Conservation (phyloP, 2,329 filamentous ascomycete genomes). For the Leptodontidium sp. region DNA sequence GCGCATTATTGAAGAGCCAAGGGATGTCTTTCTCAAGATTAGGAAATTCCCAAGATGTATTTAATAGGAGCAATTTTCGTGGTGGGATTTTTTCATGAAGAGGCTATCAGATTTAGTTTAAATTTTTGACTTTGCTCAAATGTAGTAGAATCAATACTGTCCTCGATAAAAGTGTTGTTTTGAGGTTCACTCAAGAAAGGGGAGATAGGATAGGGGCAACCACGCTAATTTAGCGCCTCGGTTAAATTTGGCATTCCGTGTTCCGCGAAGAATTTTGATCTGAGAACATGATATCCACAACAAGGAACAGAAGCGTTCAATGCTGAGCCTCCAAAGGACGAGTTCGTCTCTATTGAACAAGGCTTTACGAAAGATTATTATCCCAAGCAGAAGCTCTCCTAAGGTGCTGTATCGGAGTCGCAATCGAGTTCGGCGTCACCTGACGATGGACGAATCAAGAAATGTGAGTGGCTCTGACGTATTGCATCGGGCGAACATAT, state of each 20-base stretch:
- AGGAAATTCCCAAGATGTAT: too few relatives aligned
- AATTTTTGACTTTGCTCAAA: too few relatives aligned
- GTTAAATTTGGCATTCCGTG: not conserved
- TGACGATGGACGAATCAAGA: conserved; percentile 28
- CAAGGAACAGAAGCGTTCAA: not conserved
- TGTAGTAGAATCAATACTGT: too few relatives aligned
- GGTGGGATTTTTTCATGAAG: too few relatives aligned
- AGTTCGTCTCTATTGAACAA: not conserved
- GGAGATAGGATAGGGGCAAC: not conserved
- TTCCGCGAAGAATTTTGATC: conserved; percentile 14
- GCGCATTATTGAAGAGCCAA: too few relatives aligned
- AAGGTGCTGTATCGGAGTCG: conserved; percentile 21
- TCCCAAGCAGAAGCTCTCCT: not conserved
- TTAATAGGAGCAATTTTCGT: too few relatives aligned
- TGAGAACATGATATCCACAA: not conserved
- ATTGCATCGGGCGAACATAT: not conserved
- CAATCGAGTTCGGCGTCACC: conserved; percentile 23
- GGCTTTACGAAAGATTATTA: not conserved
- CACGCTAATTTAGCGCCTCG: conserved; percentile 20
- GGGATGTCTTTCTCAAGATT: too few relatives aligned
- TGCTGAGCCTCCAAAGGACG: conserved; percentile 7
- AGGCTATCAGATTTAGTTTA: too few relatives aligned
- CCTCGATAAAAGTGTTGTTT: too few relatives aligned
- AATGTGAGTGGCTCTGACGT: conserved; percentile 23
- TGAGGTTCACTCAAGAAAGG: not conserved